These are phyloP conservation scores for Kluyveromyces siamensis DNA, from an alignment of 805 yeast genomes.

Conservation along the genomic window DNA sequence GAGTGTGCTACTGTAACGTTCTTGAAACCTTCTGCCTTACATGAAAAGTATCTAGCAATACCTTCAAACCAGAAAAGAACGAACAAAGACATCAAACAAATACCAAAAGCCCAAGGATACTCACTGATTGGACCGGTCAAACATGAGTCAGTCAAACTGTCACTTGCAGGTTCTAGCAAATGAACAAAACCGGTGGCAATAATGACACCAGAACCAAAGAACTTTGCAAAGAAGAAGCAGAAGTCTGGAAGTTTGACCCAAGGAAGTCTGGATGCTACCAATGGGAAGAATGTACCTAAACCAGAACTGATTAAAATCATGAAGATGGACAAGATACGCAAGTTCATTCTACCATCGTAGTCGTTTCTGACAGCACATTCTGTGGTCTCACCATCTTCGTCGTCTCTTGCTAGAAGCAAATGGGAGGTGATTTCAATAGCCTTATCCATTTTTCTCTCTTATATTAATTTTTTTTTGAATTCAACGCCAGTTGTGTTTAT, in stretches of 20 bases:
- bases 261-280: constrained; percentile 50
- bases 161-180: constrained; percentile 59
- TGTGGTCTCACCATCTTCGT: constrained; percentile 15
- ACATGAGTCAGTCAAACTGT: constrained; percentile 47
- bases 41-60: not conserved
- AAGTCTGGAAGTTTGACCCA: constrained; percentile 49
- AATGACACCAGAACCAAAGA: constrained; percentile 79
- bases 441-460: not conserved
- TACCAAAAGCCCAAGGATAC: constrained; percentile 52
- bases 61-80: constrained; percentile 41
- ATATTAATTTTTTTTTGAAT: not conserved
- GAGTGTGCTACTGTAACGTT: constrained; percentile 8
- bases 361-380: constrained; percentile 36
- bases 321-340: constrained; percentile 55
- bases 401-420: constrained; percentile 6
- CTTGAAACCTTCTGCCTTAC: constrained; percentile 31
- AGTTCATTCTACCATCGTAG: constrained; percentile 32
- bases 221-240: constrained; percentile 61
- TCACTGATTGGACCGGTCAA: constrained; percentile 49
- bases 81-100: constrained; percentile 39
- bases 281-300: constrained; percentile 54
- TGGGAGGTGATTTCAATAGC: not conserved
- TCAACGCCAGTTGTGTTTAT: not conserved
- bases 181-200: constrained; percentile 77
- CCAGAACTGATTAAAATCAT: constrained; percentile 51